Percentiles rank a stretch among this genome's conserved stretches.
phyloP scores from a whole-genome alignment of 2,329 filamentous ascomycete species.

The Cercospora citrullina region DNA sequence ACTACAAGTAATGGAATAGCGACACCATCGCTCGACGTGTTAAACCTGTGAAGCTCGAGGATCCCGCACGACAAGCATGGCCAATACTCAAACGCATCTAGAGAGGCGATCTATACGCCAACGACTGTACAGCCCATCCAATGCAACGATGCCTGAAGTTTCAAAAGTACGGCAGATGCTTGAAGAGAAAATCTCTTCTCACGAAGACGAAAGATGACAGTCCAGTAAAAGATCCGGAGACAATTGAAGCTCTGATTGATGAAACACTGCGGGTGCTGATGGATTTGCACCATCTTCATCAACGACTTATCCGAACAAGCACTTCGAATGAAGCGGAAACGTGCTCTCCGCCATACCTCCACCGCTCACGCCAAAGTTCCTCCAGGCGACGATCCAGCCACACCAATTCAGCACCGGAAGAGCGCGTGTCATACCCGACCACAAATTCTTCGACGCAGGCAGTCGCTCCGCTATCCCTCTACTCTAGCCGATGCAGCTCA shows the following conservation, averaged over 20 bases:
- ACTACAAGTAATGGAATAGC: background rate
- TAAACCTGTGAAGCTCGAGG: background rate
- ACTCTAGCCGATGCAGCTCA: background rate
- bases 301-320: background rate
- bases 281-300: background rate
- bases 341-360: background rate
- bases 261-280: background rate
- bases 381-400: background rate
- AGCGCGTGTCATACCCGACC: background rate
- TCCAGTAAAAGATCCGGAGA: background rate
- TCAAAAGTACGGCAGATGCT: background rate
- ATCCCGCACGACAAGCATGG: background rate
- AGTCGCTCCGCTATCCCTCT: background rate
- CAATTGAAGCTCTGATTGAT: slow-evolving; percentile 2
- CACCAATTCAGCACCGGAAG: background rate
- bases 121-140: background rate
- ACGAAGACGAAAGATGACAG: background rate
- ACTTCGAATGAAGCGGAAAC: background rate
- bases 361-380: background rate
- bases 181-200: background rate
- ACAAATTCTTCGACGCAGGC: background rate
- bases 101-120: background rate
- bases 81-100: background rate
- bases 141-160: background rate
- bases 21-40: background rate